Base-by-base conservation (phyloP, 1,284 basidiomycete species). In the Leccinum subrobustum region DNA sequence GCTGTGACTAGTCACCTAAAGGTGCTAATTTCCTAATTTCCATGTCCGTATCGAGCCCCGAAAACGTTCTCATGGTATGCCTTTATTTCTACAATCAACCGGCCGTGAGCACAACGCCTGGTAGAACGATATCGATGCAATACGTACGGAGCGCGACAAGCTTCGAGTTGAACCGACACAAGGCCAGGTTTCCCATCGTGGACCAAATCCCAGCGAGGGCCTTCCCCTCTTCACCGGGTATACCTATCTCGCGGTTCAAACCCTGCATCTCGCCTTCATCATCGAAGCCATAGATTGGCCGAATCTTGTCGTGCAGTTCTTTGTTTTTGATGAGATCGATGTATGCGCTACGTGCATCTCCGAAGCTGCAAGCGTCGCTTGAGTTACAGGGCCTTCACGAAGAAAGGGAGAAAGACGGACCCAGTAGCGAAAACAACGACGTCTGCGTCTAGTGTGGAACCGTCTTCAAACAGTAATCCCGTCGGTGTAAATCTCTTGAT, bases 401-500 rank as follows among this genome's bases (percentile, higher is more conserved):
- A 58, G 8, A 20, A 61, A 54, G 14, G 31, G 42, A 23, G 8
- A 55, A 35, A 18, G 29, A 57, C 57, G 1, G 3, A 83, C 71
- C 86, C 86, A 1, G 85, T 86, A 4, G 86, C 84, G 68, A 71
- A 87, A 85, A 92, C 67, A 25, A 92, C 82, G 14, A 68, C 60
- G 14, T 93, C 89, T 12, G 85, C 88, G 9, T 82, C 74, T 31
- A 91, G 70, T 63, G 81, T 81, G 27, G 79, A 83, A 7, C 88
- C 88, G 63, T 92, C 81, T 59, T 83, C 81, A 65, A 92, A 92
- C 53, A 78, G 78, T 9, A 92, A 68, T 0, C 83, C 83, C 6
- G 73, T 80, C 64, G 82, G 78, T 0, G 82, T 87, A 68, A 85
- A 87, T 47, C 73, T 69, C 58, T 81, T 76, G 62, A 88, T 81